Percentiles rank a stretch among this genome's conserved stretches.
These are phyloP conservation scores for Phytophthora pistaciae DNA, from an alignment of 352 stramenopile species.

Conservation along the genomic window DNA sequence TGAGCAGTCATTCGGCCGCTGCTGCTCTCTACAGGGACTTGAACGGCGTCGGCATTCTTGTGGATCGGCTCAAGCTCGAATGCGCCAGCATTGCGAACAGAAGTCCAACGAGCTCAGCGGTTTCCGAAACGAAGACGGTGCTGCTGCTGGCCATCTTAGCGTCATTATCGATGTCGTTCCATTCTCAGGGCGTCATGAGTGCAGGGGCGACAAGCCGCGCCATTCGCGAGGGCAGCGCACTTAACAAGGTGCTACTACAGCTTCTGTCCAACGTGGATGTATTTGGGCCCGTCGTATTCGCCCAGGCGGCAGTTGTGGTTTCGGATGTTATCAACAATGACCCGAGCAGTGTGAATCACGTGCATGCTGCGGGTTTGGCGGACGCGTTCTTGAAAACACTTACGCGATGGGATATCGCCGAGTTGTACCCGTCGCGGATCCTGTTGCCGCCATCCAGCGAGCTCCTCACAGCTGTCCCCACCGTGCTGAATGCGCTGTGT, in stretches of 20 bases:
- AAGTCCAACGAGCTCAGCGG: constrained; percentile 10
- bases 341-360: constrained; percentile 95
- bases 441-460: constrained; percentile 90
- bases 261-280: constrained; percentile 92
- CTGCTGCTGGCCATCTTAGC: constrained; percentile 76
- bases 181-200: constrained; percentile 90
- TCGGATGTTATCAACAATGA: constrained; percentile 98
- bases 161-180: constrained; percentile 87
- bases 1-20: constrained; percentile 77
- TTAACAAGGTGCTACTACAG: constrained; percentile 91
- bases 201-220: constrained; percentile 84
- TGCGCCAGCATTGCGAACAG: constrained; percentile 41
- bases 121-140: constrained; percentile 70
- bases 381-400: constrained; percentile 94
- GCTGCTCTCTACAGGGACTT: constrained; percentile 83
- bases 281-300: constrained; percentile 95
- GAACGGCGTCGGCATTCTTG: constrained; percentile 86
- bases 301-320: constrained; percentile 93
- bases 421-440: constrained; percentile 57
- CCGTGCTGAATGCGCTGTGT: constrained; percentile 93
- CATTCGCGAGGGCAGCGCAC: constrained; percentile 87
- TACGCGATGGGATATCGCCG: constrained; percentile 78
- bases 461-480: constrained; percentile 95
- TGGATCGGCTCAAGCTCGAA: constrained; percentile 78
- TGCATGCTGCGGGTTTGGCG: constrained; percentile 94